These are phyloP conservation scores for Heimioporus sp. DNA, from an alignment of 768 basidiomycete genomes.

Conservation along the genomic window DNA sequence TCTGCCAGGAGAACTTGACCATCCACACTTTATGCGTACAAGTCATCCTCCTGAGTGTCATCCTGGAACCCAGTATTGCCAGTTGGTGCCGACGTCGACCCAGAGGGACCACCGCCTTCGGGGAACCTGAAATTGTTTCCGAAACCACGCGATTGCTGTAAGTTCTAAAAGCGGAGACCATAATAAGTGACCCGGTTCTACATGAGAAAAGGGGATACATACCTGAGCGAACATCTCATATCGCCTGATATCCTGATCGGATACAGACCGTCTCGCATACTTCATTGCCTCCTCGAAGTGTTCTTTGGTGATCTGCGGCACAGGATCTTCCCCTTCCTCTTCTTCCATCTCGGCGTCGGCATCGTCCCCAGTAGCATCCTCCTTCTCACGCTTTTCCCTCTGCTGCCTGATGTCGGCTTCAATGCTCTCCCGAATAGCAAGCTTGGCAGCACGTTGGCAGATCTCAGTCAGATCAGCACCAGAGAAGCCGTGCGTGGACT, in stretches of 20 bases:
- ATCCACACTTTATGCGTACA: constrained; percentile 63
- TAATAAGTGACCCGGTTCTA: background rate
- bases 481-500: constrained; percentile 95
- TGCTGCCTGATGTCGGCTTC: constrained; percentile 82
- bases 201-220: constrained; percentile 18
- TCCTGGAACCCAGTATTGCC: constrained; percentile 81
- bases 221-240: constrained; percentile 99
- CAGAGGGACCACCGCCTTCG: constrained; percentile 49
- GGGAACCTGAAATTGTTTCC: constrained; percentile 99
- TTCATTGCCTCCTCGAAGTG: constrained; percentile 99
- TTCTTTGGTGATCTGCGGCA: constrained; percentile 82
- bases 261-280: constrained; percentile 94
- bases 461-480: constrained; percentile 99
- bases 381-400: constrained; percentile 78
- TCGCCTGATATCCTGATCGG: constrained; percentile 92
- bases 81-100: constrained; percentile 40
- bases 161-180: constrained; percentile 44
- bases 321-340: constrained; percentile 78
- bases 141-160: constrained; percentile 89
- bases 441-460: constrained; percentile 95
- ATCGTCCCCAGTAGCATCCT: constrained; percentile 63
- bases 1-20: background rate
- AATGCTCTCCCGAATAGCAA: constrained; percentile 94
- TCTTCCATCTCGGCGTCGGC: constrained; percentile 72
- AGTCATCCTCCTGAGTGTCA: constrained; percentile 84